These are phyloP conservation scores for Lycium ferocissimum DNA, from an alignment of 257 asterid genomes.

Conservation along the genomic window DNA sequence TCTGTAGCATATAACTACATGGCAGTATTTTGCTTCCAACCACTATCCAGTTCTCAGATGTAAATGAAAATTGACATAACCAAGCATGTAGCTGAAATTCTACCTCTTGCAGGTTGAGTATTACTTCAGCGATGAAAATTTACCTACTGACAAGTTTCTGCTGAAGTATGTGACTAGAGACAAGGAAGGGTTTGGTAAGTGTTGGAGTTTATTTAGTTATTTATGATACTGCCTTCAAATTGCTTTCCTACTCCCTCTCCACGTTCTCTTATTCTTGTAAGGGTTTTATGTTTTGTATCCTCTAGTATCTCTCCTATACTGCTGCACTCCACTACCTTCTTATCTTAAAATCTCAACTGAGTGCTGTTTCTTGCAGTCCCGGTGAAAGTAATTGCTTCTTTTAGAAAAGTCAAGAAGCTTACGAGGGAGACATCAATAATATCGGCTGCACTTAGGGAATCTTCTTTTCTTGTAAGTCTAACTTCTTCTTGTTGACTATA, in stretches of 20 bases:
- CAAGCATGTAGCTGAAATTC: neutral
- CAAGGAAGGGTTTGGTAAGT: conserved; percentile 81
- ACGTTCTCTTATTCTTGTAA: neutral
- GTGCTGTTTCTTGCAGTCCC: conserved; percentile 72
- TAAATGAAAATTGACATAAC: neutral
- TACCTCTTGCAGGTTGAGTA: conserved; percentile 77
- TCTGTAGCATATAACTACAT: neutral
- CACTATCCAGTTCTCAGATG: neutral
- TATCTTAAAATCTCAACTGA: conserved; percentile 34
- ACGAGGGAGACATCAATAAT: conserved; percentile 67
- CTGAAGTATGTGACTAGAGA: conserved; percentile 64
- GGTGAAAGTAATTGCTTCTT: conserved; percentile 81
- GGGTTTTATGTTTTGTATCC: conserved; percentile 9
- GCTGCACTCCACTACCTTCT: neutral
- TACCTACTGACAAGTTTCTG: conserved; percentile 80
- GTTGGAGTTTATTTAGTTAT: conserved; percentile 13
- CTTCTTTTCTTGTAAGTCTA: conserved; percentile 75
- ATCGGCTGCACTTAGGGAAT: conserved; percentile 79
- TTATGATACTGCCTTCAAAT: neutral
- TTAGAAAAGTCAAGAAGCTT: conserved; percentile 86
- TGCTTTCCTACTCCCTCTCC: neutral
- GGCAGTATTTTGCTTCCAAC: neutral
- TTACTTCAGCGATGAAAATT: conserved; percentile 92
- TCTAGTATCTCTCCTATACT: neutral
- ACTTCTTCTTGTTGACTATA: conserved; percentile 12